A percentile compares a stretch with the other conserved stretches of the same genome.
These are phyloP conservation scores for Panellus pusillus DNA, from an alignment of 768 basidiomycete genomes.

Conservation along the genomic window DNA sequence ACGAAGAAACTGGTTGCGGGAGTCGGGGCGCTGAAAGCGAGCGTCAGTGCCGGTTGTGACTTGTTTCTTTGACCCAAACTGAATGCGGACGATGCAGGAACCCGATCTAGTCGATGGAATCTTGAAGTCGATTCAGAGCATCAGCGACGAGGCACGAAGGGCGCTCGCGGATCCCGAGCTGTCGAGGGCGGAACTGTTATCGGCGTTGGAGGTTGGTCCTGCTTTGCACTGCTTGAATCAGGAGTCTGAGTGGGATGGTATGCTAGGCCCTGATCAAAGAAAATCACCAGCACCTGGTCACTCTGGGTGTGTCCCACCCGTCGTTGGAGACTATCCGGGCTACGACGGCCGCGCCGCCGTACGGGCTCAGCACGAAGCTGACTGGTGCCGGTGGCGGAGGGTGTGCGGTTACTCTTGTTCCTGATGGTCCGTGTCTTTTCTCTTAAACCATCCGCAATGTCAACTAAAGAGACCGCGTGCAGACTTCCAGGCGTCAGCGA, in stretches of 20 bases:
- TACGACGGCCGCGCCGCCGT: constrained; percentile 64
- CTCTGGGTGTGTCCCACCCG: constrained; percentile 90
- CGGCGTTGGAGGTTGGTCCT: constrained; percentile 65
- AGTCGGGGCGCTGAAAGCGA: constrained; percentile 70
- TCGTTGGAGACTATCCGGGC: constrained; percentile 77
- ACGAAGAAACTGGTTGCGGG: constrained; percentile 92
- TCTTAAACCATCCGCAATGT: not conserved
- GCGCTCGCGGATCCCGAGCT: constrained; percentile 74
- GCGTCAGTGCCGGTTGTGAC: constrained; percentile 39
- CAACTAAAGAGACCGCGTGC: not conserved
- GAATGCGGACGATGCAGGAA: constrained; percentile 46
- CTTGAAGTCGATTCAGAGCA: constrained; percentile 77
- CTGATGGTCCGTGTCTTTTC: constrained; percentile 69
- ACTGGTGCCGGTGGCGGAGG: constrained; percentile 98
- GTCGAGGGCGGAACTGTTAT: constrained; percentile 62
- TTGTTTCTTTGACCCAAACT: constrained; percentile 12
- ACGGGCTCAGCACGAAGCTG: constrained; percentile 83
- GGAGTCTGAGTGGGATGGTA: constrained; percentile 17
- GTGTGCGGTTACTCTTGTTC: constrained; percentile 94
- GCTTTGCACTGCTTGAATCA: constrained; percentile 1
- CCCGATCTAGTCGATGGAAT: constrained; percentile 83
- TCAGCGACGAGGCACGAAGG: constrained; percentile 79
- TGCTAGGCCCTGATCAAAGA: constrained; percentile 76
- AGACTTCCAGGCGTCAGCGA: constrained; percentile 69
- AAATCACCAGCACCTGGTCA: constrained; percentile 84